Conservation (phyloP, 1,284 basidiomycete genomes). For the Leccinum olivaceoglutinosum region DNA sequence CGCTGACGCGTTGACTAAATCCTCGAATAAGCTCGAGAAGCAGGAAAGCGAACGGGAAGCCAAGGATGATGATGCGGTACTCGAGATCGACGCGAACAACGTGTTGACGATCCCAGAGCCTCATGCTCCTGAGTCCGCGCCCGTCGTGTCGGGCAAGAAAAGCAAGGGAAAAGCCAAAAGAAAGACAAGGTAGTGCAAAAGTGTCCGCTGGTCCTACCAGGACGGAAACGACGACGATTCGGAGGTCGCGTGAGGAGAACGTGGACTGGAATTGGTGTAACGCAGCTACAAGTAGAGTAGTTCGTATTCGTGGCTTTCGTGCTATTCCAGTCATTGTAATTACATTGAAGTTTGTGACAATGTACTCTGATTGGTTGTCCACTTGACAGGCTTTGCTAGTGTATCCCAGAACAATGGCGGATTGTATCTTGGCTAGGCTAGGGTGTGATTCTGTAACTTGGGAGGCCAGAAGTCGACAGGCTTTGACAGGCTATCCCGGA, state of each 20-base stretch:
- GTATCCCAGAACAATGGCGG: no score
- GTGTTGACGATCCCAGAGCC: conserved; percentile 37
- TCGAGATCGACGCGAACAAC: conserved; percentile 68
- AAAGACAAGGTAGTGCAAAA: conserved; percentile 2
- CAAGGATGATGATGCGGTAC: conserved; percentile 68
- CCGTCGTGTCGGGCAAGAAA: conserved; percentile 11
- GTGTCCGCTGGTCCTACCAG: conserved; percentile 26
- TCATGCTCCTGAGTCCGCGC: conserved; percentile 4
- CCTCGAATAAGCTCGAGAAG: conserved; percentile 70
- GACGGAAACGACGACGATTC: conserved; percentile 40
- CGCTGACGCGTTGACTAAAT: conserved; percentile 55
- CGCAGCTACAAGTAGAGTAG: no score
- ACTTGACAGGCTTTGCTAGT: no score
- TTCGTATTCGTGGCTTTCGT: no score
- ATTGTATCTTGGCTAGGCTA: no score
- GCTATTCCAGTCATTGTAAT: no score
- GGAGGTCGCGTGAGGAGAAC: conserved; percentile 36
- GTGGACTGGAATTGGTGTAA: no score
- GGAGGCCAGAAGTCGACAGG: no score
- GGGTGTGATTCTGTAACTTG: no score
- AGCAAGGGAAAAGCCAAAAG: conserved; percentile 14
- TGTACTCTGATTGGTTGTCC: no score
- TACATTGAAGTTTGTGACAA: no score
- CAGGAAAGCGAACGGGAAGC: conserved; percentile 50
- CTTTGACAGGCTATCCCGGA: no score